phyloP scores from a whole-genome alignment of 495 filamentous ascomycete genomes.

The Evansstolkia leycettana region DNA sequence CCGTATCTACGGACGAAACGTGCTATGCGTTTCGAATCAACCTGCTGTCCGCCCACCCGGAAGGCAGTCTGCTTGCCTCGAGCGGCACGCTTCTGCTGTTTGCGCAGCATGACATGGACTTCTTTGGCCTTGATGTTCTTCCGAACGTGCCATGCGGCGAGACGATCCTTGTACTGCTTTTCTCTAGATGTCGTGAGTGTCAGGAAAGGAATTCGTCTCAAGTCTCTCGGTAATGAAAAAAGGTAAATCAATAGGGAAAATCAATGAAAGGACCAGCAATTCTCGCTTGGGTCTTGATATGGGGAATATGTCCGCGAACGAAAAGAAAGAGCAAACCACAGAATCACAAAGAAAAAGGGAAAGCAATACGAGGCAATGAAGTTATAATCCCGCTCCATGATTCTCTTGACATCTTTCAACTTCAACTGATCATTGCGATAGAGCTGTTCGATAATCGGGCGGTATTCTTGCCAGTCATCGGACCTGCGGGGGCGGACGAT shows the following conservation, averaged over 20 bases:
- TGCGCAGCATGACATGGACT: conserved; percentile 31
- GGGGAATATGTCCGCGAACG: too few relatives aligned
- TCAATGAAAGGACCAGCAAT: background rate
- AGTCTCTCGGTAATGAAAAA: too few relatives aligned
- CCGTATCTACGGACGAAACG: background rate
- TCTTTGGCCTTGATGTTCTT: conserved; percentile 35
- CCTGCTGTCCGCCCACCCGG: conserved; percentile 6
- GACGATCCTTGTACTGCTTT: conserved; percentile 36
- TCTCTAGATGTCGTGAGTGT: conserved; percentile 20
- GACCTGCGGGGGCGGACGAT: conserved; percentile 28
- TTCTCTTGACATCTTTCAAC: conserved; percentile 28
- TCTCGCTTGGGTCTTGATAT: too few relatives aligned
- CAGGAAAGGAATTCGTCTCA: conserved; percentile 1
- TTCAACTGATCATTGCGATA: conserved; percentile 32
- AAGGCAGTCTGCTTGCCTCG: conserved; percentile 32
- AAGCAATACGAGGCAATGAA: conserved; percentile 28
- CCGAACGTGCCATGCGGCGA: conserved; percentile 30
- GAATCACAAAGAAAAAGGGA: conserved; percentile 8
- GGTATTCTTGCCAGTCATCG: conserved; percentile 32
- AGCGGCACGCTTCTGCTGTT: conserved; percentile 30
- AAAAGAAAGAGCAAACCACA: conserved; percentile 2
- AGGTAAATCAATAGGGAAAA: too few relatives aligned
- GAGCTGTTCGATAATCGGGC: conserved; percentile 26
- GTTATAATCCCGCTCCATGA: conserved; percentile 31
- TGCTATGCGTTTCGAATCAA: conserved; percentile 1